Evolutionary conservation across 169 alveolate genomes (phyloP).

Genomic region (Theileria annulata): DNA sequence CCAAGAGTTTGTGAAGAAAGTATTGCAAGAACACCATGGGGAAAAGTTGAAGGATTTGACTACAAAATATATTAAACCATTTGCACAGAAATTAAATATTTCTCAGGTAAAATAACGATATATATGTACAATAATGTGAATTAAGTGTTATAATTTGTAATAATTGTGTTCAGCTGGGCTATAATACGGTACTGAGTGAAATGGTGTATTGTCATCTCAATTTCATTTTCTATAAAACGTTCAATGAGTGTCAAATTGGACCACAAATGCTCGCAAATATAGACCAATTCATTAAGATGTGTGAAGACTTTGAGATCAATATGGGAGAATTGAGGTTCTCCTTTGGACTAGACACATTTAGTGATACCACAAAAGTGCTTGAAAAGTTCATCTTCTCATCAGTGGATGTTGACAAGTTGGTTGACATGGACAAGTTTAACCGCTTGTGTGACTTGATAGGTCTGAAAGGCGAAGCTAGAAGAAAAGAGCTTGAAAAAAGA

Average conservation of each 20-base stretch:
- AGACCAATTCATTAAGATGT: neutral
- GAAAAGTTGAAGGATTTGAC: neutral
- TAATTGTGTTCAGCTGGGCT: neutral
- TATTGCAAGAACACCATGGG: neutral
- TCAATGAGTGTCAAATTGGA: neutral
- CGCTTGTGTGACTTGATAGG: constrained; percentile 39
- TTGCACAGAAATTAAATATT: neutral
- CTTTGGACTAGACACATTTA: no score
- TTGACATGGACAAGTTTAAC: constrained; percentile 43
- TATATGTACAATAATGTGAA: neutral
- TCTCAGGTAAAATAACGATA: neutral
- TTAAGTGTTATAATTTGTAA: neutral
- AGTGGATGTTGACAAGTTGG: constrained; percentile 12
- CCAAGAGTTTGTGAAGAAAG: neutral
- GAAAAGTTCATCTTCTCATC: constrained; percentile 42
- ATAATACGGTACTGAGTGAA: neutral
- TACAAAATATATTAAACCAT: neutral
- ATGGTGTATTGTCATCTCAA: neutral
- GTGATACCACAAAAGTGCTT: constrained; percentile 15
- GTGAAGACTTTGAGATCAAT: neutral
- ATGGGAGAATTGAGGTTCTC: neutral
- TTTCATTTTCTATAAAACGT: neutral
- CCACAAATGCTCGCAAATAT: neutral
- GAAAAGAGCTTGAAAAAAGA: constrained; percentile 28
- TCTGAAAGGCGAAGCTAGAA: constrained; percentile 1